These are phyloP conservation scores for Saraca asoca DNA, from an alignment of 331 rosid genomes.

Conservation along the genomic window DNA sequence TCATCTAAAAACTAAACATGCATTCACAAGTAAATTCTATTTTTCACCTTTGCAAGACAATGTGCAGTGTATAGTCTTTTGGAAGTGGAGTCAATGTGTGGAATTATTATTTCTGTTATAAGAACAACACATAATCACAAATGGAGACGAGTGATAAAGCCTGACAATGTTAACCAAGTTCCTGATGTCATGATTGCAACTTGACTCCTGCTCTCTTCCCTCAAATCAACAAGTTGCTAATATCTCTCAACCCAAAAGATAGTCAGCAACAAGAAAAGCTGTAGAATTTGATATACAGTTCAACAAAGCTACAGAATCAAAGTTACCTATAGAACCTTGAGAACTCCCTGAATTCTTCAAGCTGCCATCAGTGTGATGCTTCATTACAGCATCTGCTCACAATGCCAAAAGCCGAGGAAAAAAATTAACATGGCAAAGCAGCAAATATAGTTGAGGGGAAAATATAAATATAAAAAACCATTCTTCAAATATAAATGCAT, in stretches of 20 bases:
- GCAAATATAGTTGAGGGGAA: slow-evolving; percentile 13
- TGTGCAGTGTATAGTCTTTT: too few relatives aligned
- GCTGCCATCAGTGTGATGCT: slow-evolving; percentile 48
- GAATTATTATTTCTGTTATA: too few relatives aligned
- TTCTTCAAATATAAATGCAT: not conserved
- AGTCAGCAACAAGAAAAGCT: slow-evolving; percentile 44
- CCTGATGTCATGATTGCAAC: slow-evolving; percentile 16
- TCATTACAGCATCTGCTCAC: slow-evolving; percentile 49
- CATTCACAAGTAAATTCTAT: too few relatives aligned
- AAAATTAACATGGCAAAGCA: not conserved
- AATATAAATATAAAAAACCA: not conserved
- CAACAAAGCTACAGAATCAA: slow-evolving; percentile 56
- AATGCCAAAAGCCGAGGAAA: slow-evolving; percentile 28
- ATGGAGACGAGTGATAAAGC: too few relatives aligned
- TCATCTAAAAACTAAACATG: too few relatives aligned
- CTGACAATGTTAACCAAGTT: not conserved
- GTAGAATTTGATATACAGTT: slow-evolving; percentile 43
- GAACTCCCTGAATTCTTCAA: slow-evolving; percentile 52
- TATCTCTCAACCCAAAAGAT: not conserved
- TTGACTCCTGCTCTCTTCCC: not conserved
- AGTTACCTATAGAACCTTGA: slow-evolving; percentile 49
- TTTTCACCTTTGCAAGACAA: too few relatives aligned
- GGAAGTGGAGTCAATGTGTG: too few relatives aligned
- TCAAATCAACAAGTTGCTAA: slow-evolving; percentile 6
- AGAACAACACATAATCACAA: too few relatives aligned